Conservation (phyloP, 768 basidiomycete species). For the Piloderma croceum region DNA sequence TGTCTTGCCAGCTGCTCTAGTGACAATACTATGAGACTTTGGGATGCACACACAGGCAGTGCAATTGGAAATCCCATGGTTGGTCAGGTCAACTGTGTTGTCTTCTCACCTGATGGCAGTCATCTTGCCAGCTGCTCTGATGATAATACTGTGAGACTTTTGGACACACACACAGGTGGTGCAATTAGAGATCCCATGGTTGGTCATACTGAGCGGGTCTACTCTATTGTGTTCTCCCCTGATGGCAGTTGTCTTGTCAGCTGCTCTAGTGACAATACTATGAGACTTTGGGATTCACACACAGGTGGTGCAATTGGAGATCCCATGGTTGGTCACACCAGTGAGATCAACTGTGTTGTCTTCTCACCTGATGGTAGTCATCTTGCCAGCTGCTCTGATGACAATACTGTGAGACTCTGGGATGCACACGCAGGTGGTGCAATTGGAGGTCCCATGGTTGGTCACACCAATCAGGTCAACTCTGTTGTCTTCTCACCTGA, state of each 20-base stretch:
- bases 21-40: conserved; percentile 13
- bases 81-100: conserved; percentile 5
- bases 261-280: conserved; percentile 9
- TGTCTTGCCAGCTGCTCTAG: conserved; percentile 7
- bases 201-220: conserved; percentile 8
- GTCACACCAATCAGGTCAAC: conserved; percentile 13
- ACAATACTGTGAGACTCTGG: conserved; percentile 15
- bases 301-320: no score
- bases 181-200: no score
- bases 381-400: conserved; percentile 8
- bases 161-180: conserved; percentile 13
- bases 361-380: no score
- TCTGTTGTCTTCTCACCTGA: conserved; percentile 20
- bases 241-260: conserved; percentile 10
- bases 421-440: no score
- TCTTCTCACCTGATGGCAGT: conserved; percentile 14
- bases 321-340: no score
- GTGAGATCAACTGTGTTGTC: no score
- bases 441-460: no score
- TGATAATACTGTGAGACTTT: conserved; percentile 13
- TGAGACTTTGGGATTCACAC: conserved; percentile 15
- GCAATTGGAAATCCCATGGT: conserved; percentile 1
- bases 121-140: conserved; percentile 7
- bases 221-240: conserved; percentile 12
- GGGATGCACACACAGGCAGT: conserved; percentile 14